These are phyloP conservation scores for Boletus rex-veris DNA, from an alignment of 768 basidiomycete species.

Conservation along the genomic window DNA sequence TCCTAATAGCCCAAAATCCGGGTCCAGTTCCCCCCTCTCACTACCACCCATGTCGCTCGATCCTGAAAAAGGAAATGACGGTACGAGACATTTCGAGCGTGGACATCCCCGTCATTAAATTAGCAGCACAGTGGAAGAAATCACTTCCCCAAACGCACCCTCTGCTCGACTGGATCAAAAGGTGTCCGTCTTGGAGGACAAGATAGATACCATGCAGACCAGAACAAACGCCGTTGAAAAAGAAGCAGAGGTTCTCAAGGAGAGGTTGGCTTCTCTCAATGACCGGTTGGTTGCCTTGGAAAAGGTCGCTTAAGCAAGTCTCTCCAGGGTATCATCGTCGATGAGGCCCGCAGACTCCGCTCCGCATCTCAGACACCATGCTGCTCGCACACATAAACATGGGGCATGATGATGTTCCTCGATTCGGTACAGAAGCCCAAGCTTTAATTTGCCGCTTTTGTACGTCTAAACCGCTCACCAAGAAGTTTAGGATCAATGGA, in stretches of 20 bases:
- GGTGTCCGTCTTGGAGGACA: neutral
- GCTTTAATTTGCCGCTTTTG: neutral
- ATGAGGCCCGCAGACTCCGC: neutral
- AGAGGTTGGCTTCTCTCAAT: constrained; percentile 1
- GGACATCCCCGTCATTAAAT: constrained; percentile 2
- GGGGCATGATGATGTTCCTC: neutral
- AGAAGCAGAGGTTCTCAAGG: constrained; percentile 1
- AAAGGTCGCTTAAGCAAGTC: neutral
- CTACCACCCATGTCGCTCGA: constrained; percentile 9
- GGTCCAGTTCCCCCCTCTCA: constrained; percentile 13
- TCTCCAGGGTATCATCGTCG: neutral
- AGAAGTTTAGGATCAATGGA: neutral
- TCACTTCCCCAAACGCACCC: neutral
- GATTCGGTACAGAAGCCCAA: constrained; percentile 2
- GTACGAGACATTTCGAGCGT: neutral
- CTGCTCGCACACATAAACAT: constrained; percentile 2
- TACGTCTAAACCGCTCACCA: constrained; percentile 2
- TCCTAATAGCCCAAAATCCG: neutral
- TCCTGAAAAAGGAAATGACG: neutral
- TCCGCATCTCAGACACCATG: neutral
- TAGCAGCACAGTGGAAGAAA: neutral
- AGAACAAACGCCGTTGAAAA: neutral
- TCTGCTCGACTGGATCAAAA: neutral
- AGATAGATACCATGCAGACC: neutral
- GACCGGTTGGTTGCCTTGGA: neutral